Base-by-base conservation (phyloP, 1,284 basidiomycete species). In the Pseudozyma tsukubaensis region DNA sequence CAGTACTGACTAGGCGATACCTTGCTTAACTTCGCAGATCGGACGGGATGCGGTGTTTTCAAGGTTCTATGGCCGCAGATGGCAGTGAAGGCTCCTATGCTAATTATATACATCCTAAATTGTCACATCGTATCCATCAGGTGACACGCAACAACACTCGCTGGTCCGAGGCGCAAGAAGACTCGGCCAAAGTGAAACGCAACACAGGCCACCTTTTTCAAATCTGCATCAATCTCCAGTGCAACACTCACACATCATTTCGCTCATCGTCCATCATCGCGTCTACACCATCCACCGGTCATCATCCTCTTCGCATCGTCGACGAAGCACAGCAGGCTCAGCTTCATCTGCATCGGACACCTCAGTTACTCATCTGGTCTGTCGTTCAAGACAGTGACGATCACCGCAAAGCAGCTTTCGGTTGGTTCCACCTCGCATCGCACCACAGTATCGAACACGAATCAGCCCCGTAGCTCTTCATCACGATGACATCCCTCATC, bases 1-100 rank as follows among this genome's bases (percentile, higher is more conserved):
- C 90, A 89, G 89, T 91, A 91, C 90, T 91, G 89, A 90, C 90
- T 90, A 86, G 88, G 89, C 89, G 88, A 89, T 89, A 90, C 89
- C 88, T 87, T 87, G 89, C 88, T 91, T 91, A 89, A 90, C 89
- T 90, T 88, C 89, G 88, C 89, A 90, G 89, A 90, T 91, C 89
- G 85, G 90, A 91, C 89, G 88, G 90, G 90, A 91, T 91, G 89
- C 89, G 88, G 89, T 90, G 89, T 88, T 91, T 90, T 90, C 89
- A 88, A 86, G 88, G 89, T 90, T 89, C 89, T 90, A 89, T 91
- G 89, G 89, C 89, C 89, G 87, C 89, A 89, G 89, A 90, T 90
- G 66, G 50, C 4, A 48, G 4, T 0, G 14, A 9, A 14, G 0
- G 5, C 3, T 4, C 13, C 13, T 1, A 2, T 21, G 7, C 43